phyloP scores from a whole-genome alignment of 805 yeast species.

The Starmera amethionina region DNA sequence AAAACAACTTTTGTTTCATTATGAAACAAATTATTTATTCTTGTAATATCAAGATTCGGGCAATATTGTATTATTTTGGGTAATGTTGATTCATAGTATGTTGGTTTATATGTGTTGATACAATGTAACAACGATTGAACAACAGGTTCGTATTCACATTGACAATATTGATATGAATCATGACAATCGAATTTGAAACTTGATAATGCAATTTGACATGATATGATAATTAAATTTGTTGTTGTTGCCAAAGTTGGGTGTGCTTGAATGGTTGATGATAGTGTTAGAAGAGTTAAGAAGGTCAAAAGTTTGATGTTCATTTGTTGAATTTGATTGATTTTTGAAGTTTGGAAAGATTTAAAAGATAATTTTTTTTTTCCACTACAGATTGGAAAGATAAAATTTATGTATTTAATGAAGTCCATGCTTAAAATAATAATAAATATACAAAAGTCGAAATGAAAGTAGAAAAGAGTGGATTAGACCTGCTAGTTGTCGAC shows the following conservation, averaged over 20 bases:
- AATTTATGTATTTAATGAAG: conserved; percentile 1
- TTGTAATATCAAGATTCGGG: conserved; percentile 5
- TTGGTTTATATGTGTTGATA: conserved; percentile 11
- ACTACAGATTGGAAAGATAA: conserved; percentile 5
- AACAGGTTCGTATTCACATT: conserved; percentile 12
- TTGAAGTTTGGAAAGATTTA: background rate
- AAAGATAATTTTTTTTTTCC: background rate
- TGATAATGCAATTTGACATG: conserved; percentile 13
- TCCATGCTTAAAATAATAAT: background rate
- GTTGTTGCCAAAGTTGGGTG: conserved; percentile 10
- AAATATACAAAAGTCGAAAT: background rate
- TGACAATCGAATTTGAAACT: conserved; percentile 12
- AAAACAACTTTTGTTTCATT: background rate
- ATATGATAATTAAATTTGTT: conserved; percentile 13
- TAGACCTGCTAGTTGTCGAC: background rate
- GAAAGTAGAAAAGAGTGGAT: background rate
- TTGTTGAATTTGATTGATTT: background rate
- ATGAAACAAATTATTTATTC: background rate
- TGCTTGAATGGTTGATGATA: background rate
- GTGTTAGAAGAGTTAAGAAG: background rate
- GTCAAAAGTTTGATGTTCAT: background rate
- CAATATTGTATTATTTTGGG: conserved; percentile 4
- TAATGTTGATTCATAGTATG: background rate
- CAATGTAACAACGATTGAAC: conserved; percentile 13
- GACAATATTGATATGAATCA: conserved; percentile 7